phyloP scores from a whole-genome alignment of 176 grass and related monocot species.

The Olyra latifolia region DNA sequence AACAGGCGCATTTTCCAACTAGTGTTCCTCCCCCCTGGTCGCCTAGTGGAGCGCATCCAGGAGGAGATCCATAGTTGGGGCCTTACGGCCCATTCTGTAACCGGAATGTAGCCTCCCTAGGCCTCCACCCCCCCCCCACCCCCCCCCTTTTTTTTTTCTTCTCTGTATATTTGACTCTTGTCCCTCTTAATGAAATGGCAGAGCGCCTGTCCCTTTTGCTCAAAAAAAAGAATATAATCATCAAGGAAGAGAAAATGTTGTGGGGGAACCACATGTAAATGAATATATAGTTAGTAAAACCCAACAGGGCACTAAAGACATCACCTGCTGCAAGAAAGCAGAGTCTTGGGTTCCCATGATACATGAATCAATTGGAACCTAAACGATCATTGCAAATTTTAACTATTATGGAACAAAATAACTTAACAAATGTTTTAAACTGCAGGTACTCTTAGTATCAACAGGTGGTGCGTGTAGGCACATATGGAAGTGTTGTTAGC shows the following conservation, averaged over 20 bases:
- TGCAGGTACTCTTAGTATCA: not conserved
- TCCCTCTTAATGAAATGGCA: too few relatives aligned
- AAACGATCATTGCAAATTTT: conserved; percentile 19
- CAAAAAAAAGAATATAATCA: too few relatives aligned
- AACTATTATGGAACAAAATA: not conserved
- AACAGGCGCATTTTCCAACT: too few relatives aligned
- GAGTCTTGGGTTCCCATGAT: conserved; percentile 87
- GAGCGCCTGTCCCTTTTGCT: too few relatives aligned
- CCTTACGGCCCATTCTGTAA: too few relatives aligned
- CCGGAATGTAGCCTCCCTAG: too few relatives aligned
- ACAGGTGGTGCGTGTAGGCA: not conserved
- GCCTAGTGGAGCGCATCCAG: too few relatives aligned
- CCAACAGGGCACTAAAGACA: not conserved
- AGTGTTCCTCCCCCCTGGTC: too few relatives aligned
- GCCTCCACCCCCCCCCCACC: too few relatives aligned
- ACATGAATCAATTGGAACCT: conserved; percentile 97
- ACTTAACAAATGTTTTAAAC: not conserved
- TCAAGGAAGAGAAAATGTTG: conserved; percentile 13
- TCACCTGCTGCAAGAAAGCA: conserved; percentile 95
- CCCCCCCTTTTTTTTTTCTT: too few relatives aligned
- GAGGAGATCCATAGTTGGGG: too few relatives aligned
- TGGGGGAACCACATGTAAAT: not conserved
- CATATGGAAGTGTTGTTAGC: not conserved
- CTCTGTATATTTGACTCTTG: too few relatives aligned
- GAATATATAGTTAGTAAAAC: not conserved